Evolutionary conservation across 148 eudicot genomes (phyloP).

Genomic region (Pharnaceum exiguum): DNA sequence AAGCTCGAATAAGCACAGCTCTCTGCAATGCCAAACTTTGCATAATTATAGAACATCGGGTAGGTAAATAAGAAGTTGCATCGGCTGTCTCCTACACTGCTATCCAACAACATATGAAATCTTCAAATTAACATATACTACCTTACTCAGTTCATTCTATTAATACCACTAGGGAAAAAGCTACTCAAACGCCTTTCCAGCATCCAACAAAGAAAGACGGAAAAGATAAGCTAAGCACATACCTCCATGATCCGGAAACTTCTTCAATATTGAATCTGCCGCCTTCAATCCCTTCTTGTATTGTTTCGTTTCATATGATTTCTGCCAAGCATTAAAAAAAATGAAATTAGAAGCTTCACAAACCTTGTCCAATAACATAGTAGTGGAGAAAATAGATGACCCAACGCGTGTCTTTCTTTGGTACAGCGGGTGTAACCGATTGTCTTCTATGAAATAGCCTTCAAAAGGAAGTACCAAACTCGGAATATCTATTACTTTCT

Average conservation of each 20-base stretch:
- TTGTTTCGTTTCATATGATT: slow-evolving; percentile 95
- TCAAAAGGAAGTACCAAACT: too few relatives aligned
- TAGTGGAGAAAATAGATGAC: too few relatives aligned
- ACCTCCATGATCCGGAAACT: slow-evolving; percentile 99
- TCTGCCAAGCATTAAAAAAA: slow-evolving; percentile 36
- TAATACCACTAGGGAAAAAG: neutral
- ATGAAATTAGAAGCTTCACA: neutral
- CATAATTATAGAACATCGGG: too few relatives aligned
- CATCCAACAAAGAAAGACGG: neutral
- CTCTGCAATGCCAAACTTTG: too few relatives aligned
- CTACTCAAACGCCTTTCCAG: neutral
- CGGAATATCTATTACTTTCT: too few relatives aligned
- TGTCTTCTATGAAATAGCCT: too few relatives aligned
- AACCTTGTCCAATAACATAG: neutral
- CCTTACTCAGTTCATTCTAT: neutral
- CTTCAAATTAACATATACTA: neutral
- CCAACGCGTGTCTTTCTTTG: too few relatives aligned
- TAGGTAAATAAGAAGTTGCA: too few relatives aligned
- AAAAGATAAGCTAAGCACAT: slow-evolving; percentile 18
- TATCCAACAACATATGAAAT: neutral
- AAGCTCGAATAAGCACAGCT: too few relatives aligned
- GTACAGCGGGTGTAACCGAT: too few relatives aligned
- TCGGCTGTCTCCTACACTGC: too few relatives aligned
- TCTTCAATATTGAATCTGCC: slow-evolving; percentile 89
- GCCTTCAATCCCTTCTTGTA: slow-evolving; percentile 98